Evolutionary conservation across 75 land plant genomes (phyloP).

Genomic region (Selaginella tamariscina): DNA sequence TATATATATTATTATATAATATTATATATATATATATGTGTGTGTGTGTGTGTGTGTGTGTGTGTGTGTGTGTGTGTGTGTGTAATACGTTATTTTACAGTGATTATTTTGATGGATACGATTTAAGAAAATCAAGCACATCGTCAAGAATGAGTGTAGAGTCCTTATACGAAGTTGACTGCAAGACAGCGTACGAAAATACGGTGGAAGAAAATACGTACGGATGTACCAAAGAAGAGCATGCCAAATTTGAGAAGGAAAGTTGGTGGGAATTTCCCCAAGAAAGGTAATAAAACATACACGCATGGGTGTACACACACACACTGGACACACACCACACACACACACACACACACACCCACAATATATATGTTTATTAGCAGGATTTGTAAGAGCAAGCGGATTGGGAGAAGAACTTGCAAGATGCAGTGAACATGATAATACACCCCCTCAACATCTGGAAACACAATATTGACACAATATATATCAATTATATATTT

Average conservation of each 20-base stretch:
- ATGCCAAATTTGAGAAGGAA: not conserved
- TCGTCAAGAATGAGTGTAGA: not conserved
- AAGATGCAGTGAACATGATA: not conserved
- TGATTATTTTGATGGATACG: not conserved
- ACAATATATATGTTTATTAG: not conserved
- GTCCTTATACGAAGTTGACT: not conserved
- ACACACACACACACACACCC: too few relatives aligned
- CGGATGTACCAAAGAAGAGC: not conserved
- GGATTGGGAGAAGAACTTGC: not conserved
- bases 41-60: too few relatives aligned
- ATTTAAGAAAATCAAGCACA: not conserved
- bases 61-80: too few relatives aligned
- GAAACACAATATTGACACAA: too few relatives aligned
- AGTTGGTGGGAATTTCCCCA: not conserved
- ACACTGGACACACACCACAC: too few relatives aligned
- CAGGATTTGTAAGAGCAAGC: not conserved
- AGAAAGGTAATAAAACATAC: not conserved
- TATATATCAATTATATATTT: too few relatives aligned
- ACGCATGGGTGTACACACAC: not conserved
- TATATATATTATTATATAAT: not conserved
- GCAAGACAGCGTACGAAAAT: not conserved
- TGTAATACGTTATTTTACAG: not conserved
- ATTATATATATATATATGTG: not conserved
- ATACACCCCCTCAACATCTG: not conserved
- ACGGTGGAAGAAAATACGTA: not conserved